Evolutionary conservation across 2,329 filamentous ascomycete genomes (phyloP).

Genomic region (Helicocarpus griseus): DNA sequence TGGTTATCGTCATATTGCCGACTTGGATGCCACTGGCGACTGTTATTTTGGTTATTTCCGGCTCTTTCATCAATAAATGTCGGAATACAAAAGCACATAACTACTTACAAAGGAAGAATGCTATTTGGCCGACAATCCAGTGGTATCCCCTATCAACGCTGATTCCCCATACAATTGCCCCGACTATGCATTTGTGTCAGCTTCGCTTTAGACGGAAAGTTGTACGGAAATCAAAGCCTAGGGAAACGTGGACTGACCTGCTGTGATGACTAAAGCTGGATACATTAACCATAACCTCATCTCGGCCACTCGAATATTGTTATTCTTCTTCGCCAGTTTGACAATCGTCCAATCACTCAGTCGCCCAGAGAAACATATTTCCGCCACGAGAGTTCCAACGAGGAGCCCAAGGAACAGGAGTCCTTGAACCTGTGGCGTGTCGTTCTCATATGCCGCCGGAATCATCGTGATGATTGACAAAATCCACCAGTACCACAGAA

Average conservation of each 20-base stretch:
- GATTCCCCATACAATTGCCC: slow-evolving; percentile 46
- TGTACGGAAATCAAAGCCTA: no score
- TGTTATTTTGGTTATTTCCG: slow-evolving; percentile 15
- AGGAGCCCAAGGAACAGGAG: slow-evolving; percentile 46
- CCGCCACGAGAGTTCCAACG: slow-evolving; percentile 43
- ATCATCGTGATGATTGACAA: slow-evolving; percentile 44
- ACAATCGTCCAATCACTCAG: slow-evolving; percentile 44
- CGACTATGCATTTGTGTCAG: slow-evolving; percentile 22
- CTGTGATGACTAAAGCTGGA: slow-evolving; percentile 41
- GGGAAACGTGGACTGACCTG: slow-evolving; percentile 28
- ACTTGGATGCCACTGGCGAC: slow-evolving; percentile 48
- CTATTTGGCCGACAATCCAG: slow-evolving; percentile 49
- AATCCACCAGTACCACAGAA: slow-evolving; percentile 50
- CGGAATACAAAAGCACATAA: background rate
- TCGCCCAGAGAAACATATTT: slow-evolving; percentile 43
- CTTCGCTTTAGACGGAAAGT: no score
- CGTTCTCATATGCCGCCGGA: slow-evolving; percentile 43
- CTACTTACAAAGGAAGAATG: slow-evolving; percentile 45
- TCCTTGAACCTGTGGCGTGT: slow-evolving; percentile 42
- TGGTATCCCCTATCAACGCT: slow-evolving; percentile 45
- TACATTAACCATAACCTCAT: slow-evolving; percentile 49
- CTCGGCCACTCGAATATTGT: slow-evolving; percentile 38
- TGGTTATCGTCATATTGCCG: slow-evolving; percentile 44
- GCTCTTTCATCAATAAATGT: background rate
- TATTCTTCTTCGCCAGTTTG: slow-evolving; percentile 36